Evolutionary conservation across 139 green algal species (phyloP), one percentile per base, ranked within the genome.

Genomic region (Marvania coccoides): DNA sequence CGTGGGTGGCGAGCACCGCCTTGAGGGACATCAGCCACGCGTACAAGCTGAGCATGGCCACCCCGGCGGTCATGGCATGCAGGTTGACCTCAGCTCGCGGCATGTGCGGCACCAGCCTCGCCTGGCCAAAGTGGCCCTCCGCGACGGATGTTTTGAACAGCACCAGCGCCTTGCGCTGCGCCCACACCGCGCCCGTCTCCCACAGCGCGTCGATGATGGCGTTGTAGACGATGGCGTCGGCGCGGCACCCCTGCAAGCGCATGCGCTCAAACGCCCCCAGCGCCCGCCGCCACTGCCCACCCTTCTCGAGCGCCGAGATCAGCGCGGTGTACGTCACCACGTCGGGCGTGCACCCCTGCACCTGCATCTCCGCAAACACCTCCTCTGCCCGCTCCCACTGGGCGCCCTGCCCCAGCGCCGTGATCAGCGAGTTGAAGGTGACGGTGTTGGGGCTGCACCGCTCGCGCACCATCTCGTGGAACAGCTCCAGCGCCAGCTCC

Each of bases 161-260:
- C 2, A 23, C 5, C 4, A 71, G 26, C n/a, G 82, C 85, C 47
- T 73, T 67, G 19, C 65, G 67, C 69, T 91, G 85, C 14, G 82
- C 87, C 80, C 80, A 87, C 23, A 86, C 78, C 28, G 91, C 77
- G 12, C 87, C 87, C 30, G 87, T 93, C 73, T 93, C 81, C 84
- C 84, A 94, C 38, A 94, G 68, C 26, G 81, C 75, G 54, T 94
- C 86, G 34, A 93, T 85, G 40, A 94, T 85, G 4, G 87, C 84
- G 61, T 95, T 91, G 76, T 87, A 95, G 36, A 95, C 81, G 30
- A 95, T 93, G 5, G 79, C 70, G 72, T 95, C 88, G 3, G 65
- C 65, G 6, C 31, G 26, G 47, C 56, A 66, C 3, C 63, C 70
- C 53, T 73, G 51, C 5, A 42, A 66, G 28, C 15, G 53, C 56